Base-by-base conservation (phyloP, 2,329 filamentous ascomycete species). In the Penicillium corylophilum region DNA sequence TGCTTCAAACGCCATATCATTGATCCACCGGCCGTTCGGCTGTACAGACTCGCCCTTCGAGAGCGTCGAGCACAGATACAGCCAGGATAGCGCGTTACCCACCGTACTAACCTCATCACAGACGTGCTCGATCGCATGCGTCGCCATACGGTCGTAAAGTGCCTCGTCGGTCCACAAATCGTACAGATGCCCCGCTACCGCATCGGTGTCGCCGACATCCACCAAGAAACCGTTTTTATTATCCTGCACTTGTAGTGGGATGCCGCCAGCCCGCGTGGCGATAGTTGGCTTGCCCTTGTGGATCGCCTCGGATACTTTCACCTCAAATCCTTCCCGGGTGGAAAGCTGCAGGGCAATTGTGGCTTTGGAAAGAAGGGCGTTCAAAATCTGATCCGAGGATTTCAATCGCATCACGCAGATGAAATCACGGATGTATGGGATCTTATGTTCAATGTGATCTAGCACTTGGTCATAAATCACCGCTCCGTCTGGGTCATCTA, bases 91-190 rank as follows among this genome's bases (percentile, higher is more conserved):
- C 1, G 86, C 85, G 67, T 92, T 92, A 0, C 89, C 89, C 1
- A 91, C 87, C 0, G 89, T 94, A 54, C 86, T 83, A 1, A 93
- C 88, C 67, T 94, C 89, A 64, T 94, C 89, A 54, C 85, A 90
- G 13, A 94, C 87, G 53, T 87, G 83, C 0, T 70, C 76, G 33
- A 73, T 74, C 0, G 88, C 89, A 57, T 81, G 86, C 7, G 78
- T 59, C 60, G 82, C 83, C 85, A 91, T 90, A 51, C 76, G 77
- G 45, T 80, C 70, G 68, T 90, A 88, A 18, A 89, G 76, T 16
- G 81, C 78, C 2, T 81, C 66, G 59, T 92, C 78, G 0, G 79
- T 85, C 71, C 86, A 89, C 2, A 93, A 77, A 2, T 85, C 71
- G 56, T 85, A 74, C 26, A 92, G 74, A 60, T 89, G 80, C 41